These are phyloP conservation scores for Naematelia aurantialba DNA, from an alignment of 768 basidiomycete species.

Conservation along the genomic window DNA sequence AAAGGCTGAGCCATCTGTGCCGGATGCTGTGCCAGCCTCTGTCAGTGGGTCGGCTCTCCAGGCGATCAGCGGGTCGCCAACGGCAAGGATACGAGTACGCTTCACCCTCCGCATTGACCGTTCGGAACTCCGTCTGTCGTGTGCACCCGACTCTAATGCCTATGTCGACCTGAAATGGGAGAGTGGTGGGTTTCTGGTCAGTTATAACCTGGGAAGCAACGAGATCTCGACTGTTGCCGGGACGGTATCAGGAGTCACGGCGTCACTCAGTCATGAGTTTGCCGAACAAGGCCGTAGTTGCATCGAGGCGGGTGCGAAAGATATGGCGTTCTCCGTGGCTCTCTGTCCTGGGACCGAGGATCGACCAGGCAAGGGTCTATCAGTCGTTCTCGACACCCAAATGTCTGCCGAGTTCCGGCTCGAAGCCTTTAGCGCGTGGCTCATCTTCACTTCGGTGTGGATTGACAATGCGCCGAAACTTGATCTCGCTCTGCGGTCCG, in stretches of 20 bases:
- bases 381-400: constrained; percentile 77
- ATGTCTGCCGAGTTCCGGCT: constrained; percentile 74
- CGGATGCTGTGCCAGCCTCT: neutral
- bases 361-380: constrained; percentile 58
- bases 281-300: constrained; percentile 45
- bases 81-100: constrained; percentile 62
- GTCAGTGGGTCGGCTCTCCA: neutral
- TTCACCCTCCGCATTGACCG: constrained; percentile 88
- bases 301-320: constrained; percentile 65
- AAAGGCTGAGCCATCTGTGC: neutral
- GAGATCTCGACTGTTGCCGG: constrained; percentile 63
- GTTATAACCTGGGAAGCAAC: constrained; percentile 68
- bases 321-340: constrained; percentile 72
- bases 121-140: constrained; percentile 79
- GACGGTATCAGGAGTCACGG: constrained; percentile 72
- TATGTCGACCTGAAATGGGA: constrained; percentile 85
- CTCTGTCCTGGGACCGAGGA: constrained; percentile 55
- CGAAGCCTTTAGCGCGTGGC: constrained; percentile 81
- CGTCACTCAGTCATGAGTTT: constrained; percentile 67
- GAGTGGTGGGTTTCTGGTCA: constrained; percentile 83
- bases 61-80: neutral
- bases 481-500: constrained; percentile 37
- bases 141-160: constrained; percentile 89
- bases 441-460: constrained; percentile 61
- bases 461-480: constrained; percentile 34